phyloP scores from a whole-genome alignment of 176 grass and related monocot species.

The Oryza rufipogon region DNA sequence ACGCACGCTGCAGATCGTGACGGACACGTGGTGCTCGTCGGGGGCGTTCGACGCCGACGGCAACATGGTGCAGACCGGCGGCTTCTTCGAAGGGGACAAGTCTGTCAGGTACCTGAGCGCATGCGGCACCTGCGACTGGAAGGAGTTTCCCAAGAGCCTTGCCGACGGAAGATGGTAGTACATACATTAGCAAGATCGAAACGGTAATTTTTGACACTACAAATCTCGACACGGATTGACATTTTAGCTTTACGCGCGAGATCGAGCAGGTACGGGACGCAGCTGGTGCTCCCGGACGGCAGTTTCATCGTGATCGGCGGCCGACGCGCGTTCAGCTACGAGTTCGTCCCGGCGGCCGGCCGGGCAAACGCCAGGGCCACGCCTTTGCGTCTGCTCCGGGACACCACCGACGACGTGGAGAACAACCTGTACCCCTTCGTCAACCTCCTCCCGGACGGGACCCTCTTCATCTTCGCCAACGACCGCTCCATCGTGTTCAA shows the following conservation, averaged over 20 bases:
- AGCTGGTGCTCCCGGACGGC: conserved; percentile 64
- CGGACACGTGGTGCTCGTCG: conserved; percentile 72
- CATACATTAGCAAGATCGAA: conserved; percentile 3
- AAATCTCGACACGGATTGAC: not conserved
- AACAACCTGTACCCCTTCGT: conserved; percentile 96
- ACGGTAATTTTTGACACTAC: not conserved
- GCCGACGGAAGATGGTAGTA: conserved; percentile 55
- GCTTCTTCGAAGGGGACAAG: conserved; percentile 57
- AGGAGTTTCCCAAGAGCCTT: conserved; percentile 51
- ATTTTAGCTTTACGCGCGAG: not conserved
- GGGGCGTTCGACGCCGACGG: conserved; percentile 56
- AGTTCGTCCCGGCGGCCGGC: conserved; percentile 59
- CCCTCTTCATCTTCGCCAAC: conserved; percentile 82
- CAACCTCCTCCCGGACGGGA: conserved; percentile 78
- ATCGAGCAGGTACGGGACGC: conserved; percentile 67
- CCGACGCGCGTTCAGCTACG: conserved; percentile 73
- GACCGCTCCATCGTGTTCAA: conserved; percentile 71
- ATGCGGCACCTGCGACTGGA: conserved; percentile 52
- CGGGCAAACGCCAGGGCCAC: conserved; percentile 37
- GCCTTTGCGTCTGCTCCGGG: conserved; percentile 47
- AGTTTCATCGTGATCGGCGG: conserved; percentile 70
- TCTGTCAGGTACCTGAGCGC: conserved; percentile 32
- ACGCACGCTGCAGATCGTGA: conserved; percentile 35
- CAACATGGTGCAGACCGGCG: conserved; percentile 65
- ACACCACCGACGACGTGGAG: conserved; percentile 78